Conservation (phyloP, 805 yeast genomes). For the Metschnikowia koreensis region DNA sequence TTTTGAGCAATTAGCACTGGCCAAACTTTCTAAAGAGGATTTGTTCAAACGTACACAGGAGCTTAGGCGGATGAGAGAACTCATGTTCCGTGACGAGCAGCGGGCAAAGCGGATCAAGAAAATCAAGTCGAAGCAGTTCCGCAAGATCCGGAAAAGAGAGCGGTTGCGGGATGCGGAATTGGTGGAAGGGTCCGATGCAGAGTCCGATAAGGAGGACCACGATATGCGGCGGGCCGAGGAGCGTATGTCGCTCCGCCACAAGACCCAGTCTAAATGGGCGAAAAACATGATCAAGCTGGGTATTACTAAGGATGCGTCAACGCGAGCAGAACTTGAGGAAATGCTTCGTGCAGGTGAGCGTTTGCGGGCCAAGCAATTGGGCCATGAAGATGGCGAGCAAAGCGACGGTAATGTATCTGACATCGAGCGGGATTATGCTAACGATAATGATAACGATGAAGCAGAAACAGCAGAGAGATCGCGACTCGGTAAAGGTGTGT, state of each 20-base stretch:
- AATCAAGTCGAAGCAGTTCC: slow-evolving; percentile 88
- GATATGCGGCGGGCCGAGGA: slow-evolving; percentile 82
- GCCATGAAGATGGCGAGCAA: slow-evolving; percentile 54
- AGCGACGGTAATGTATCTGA: slow-evolving; percentile 53
- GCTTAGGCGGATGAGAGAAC: slow-evolving; percentile 87
- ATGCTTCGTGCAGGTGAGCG: slow-evolving; percentile 87
- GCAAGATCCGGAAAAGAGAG: slow-evolving; percentile 84
- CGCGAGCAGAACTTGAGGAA: slow-evolving; percentile 88
- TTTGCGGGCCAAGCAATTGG: slow-evolving; percentile 69
- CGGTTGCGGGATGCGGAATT: slow-evolving; percentile 64
- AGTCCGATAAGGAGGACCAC: slow-evolving; percentile 54
- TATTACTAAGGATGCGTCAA: slow-evolving; percentile 78
- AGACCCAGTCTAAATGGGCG: slow-evolving; percentile 88
- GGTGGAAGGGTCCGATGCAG: slow-evolving; percentile 59
- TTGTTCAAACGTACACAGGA: slow-evolving; percentile 71
- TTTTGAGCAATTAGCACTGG: slow-evolving; percentile 82
- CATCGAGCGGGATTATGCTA: slow-evolving; percentile 39
- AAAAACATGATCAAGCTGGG: slow-evolving; percentile 86
- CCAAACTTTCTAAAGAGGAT: slow-evolving; percentile 79
- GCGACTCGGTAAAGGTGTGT: slow-evolving; percentile 78
- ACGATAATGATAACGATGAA: slow-evolving; percentile 35
- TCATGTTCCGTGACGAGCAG: slow-evolving; percentile 93
- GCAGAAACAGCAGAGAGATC: slow-evolving; percentile 31
- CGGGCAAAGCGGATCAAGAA: slow-evolving; percentile 89
- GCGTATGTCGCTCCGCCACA: slow-evolving; percentile 89